Conservation (phyloP, 345 rosid genomes). For the Pistacia atlantica region DNA sequence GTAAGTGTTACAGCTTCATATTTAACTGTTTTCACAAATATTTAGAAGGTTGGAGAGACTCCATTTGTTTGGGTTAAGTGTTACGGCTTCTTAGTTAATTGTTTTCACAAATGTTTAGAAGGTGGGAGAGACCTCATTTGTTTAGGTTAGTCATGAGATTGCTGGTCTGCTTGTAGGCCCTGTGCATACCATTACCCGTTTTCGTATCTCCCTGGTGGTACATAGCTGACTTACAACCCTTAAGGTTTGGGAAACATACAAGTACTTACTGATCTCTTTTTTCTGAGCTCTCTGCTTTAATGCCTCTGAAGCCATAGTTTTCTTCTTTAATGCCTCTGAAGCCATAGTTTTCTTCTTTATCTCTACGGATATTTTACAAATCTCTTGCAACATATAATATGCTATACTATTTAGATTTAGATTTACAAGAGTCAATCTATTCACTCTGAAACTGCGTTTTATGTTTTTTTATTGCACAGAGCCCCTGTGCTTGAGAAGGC, state of each 20-base stretch:
- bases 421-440: not conserved
- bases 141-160: not conserved
- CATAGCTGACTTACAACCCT: not conserved
- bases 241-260: not conserved
- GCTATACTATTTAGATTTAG: slow-evolving; percentile 1
- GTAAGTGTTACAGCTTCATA: slow-evolving; percentile 36
- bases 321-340: not conserved
- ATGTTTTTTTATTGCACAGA: slow-evolving; percentile 35
- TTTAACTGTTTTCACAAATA: not conserved
- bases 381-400: not conserved
- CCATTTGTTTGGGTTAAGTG: slow-evolving; percentile 13
- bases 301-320: not conserved
- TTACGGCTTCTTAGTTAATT: not conserved
- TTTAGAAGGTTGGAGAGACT: not conserved
- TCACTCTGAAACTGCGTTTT: not conserved
- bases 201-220: not conserved
- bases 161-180: not conserved
- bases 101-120: not conserved
- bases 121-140: not conserved
- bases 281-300: not conserved
- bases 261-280: not conserved
- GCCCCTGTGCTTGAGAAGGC: slow-evolving; percentile 92
- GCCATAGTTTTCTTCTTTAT: not conserved
- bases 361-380: too few relatives aligned
- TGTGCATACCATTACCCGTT: not conserved